Evolutionary conservation across 805 yeast species (phyloP).

Genomic region (Metschnikowia chrysomelidarum): DNA sequence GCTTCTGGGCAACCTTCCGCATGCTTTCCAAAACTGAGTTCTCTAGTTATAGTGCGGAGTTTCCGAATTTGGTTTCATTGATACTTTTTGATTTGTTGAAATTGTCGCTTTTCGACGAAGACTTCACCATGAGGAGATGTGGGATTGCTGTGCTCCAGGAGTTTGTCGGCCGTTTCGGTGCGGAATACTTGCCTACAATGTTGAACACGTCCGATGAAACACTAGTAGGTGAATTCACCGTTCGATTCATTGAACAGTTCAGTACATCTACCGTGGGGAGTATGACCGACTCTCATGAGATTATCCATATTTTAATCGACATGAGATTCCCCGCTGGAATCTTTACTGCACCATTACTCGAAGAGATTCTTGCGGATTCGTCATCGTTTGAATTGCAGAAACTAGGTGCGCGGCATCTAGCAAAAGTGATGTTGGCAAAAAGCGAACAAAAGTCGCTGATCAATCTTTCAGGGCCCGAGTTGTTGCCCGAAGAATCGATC

Average conservation of each 20-base stretch:
- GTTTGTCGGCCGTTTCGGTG: constrained; percentile 71
- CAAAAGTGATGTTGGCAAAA: neutral
- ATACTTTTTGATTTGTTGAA: constrained; percentile 42
- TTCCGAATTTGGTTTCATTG: constrained; percentile 19
- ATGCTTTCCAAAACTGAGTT: constrained; percentile 24
- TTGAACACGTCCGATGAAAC: constrained; percentile 11
- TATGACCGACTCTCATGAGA: constrained; percentile 16
- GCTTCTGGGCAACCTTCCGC: constrained; percentile 74
- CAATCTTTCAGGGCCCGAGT: neutral
- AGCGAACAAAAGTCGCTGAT: neutral
- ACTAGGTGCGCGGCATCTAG: constrained; percentile 40
- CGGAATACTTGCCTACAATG: constrained; percentile 28
- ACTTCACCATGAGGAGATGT: constrained; percentile 73
- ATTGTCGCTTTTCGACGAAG: constrained; percentile 67
- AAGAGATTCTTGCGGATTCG: constrained; percentile 35
- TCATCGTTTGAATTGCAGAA: constrained; percentile 36
- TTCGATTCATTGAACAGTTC: constrained; percentile 57
- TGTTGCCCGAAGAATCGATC: neutral
- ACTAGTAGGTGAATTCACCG: constrained; percentile 33
- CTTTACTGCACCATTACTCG: constrained; percentile 32
- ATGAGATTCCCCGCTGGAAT: constrained; percentile 26
- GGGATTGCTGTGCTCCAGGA: constrained; percentile 88
- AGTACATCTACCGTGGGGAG: constrained; percentile 40
- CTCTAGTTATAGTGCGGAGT: constrained; percentile 8
- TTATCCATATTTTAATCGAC: constrained; percentile 18